Evolutionary conservation across 768 basidiomycete genomes (phyloP), one percentile per base, ranked within the genome.

Genomic region (Boletus coccyginus): DNA sequence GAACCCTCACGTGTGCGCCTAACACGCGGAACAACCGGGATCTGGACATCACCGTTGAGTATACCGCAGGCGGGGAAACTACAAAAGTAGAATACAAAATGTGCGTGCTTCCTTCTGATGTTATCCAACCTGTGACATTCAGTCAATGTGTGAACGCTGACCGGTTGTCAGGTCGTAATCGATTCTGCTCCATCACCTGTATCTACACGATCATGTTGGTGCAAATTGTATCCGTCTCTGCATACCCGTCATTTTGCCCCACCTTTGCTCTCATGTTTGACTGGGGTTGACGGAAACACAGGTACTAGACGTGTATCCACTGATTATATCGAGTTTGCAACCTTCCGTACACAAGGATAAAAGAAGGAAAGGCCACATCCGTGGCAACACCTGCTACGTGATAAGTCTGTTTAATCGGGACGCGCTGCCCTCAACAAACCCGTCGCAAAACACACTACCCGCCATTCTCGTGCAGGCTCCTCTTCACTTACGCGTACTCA

Each of bases 11-110:
- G 17, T 96, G 94, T 69, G 83, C 87, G 5, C 97, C 97, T 21
- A 99, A 99, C 73, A 79, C 81, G 45, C 84, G 90, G 62, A 99
- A 99, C 76, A 91, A 91, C 71, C 88, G 97, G 45, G 97, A 99
- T 68, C 80, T 99, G 44, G 97, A 98, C 71, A 98, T 99, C 71
- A 72, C 72, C 24, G 82, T 98, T 64, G 75, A 82, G 52, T 97
- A 94, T 77, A 77, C 83, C 65, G 68, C 80, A 21, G 62, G 58
- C 29, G 68, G 59, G 46, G 71, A 63, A 49, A 59, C 45, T 57
- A 60, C 47, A 53, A 61, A 41, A 69, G 77, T 91, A 62, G 76
- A 87, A 7, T 94, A 92, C 73, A 92, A 91, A 77, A 94, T 94
- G 91, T 94, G 80, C 84, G 91, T 87, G 60, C 56, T 68, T 65